Evolutionary conservation across 2,329 filamentous ascomycete genomes (phyloP).

Genomic region (Aspergillus bombycis): DNA sequence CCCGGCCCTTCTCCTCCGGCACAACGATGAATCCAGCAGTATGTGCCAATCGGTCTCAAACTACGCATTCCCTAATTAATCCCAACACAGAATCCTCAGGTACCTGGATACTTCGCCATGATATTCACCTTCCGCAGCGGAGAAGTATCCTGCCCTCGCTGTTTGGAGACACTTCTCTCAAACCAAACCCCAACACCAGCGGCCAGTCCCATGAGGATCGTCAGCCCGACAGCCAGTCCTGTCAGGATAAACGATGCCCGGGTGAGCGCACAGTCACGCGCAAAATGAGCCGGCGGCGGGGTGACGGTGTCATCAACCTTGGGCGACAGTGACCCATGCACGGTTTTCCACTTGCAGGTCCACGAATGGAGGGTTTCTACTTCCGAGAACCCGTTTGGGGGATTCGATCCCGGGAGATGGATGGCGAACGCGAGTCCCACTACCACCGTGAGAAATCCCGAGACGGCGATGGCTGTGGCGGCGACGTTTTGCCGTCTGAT

Average conservation of each 20-base stretch:
- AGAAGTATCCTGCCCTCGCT: conserved; percentile 27
- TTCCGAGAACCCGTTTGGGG: conserved; percentile 31
- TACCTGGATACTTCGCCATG: conserved; percentile 27
- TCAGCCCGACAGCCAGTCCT: conserved; percentile 37
- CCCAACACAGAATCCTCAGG: conserved; percentile 1
- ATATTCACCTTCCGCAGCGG: conserved; percentile 33
- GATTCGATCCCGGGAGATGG: conserved; percentile 34
- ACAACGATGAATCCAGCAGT: neutral
- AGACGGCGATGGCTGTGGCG: conserved; percentile 35
- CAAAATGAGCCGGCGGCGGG: conserved; percentile 39
- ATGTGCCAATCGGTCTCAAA: too few species aligned
- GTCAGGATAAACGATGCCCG: conserved; percentile 41
- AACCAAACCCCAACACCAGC: conserved; percentile 35
- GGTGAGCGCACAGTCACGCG: conserved; percentile 41
- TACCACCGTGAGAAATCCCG: conserved; percentile 41
- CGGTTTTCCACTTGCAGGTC: conserved; percentile 45
- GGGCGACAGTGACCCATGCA: conserved; percentile 17
- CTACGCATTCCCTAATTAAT: neutral
- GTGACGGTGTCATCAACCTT: conserved; percentile 18
- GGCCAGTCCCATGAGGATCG: conserved; percentile 37
- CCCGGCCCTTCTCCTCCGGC: too few species aligned
- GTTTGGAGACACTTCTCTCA: conserved; percentile 33
- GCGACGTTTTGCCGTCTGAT: conserved; percentile 39
- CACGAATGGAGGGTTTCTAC: conserved; percentile 45
- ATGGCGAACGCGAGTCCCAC: conserved; percentile 37